Evolutionary conservation across 169 alveolate species (phyloP), one percentile per base, ranked within the genome.

Genomic region (Plasmodium adleri): DNA sequence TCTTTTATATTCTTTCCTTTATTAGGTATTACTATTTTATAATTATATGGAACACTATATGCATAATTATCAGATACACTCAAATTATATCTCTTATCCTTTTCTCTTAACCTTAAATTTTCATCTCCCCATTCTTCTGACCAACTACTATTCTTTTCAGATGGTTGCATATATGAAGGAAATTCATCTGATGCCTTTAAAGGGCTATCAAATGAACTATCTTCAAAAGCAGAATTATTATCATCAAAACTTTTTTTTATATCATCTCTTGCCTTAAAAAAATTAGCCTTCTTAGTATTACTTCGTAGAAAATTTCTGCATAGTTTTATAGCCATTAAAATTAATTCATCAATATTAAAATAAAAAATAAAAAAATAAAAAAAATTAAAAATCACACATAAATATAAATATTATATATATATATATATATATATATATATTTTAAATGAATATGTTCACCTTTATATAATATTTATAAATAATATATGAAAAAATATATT

Each of bases 151-250:
- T 58, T 83, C 43, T 70, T 63, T 63, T 49, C 87, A 3, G 39
- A 32, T 32, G 92, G 92, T 72, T 86, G 92, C 39, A 86, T 58
- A 62, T 86, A 86, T 0, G 88, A 72, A 12, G 92, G 92, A 13
- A 43, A 59, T 4, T 59, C 76, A 24, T 72, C 87, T 3, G 71
- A 52, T n/a, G 15, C 76, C 43, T 22, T 32, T 60, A 86, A 54
- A 1, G 92, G 92, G 3, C 68, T 68, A 17, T 86, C 92, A 71
- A 71, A 59, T 66, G 49, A 22, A 32, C 62, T 62, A 15, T 72
- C 58, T 22, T 60, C 75, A 39, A 39, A 68, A 68, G 2, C 13
- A 0, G 60, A 26, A 13, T 24, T 68, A 47, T 43, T 12, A 56
- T 24, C 28, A 39, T 39, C 47, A 39, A 39, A 39, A 39, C 9